These are phyloP conservation scores for Stentor roeselii DNA, from an alignment of 73 alveolate species.

Conservation along the genomic window DNA sequence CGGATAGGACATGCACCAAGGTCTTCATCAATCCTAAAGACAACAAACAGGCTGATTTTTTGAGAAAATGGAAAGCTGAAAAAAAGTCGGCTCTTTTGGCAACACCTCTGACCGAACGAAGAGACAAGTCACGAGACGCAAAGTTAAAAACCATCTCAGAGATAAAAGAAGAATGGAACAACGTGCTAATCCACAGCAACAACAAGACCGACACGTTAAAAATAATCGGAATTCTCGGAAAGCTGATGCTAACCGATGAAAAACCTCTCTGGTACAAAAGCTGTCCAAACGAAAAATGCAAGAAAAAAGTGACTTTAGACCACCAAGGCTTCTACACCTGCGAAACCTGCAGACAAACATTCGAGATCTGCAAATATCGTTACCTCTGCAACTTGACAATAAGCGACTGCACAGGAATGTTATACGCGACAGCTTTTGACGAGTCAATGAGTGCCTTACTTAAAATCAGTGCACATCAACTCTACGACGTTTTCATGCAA, in stretches of 20 bases:
- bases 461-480: background rate
- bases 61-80: background rate
- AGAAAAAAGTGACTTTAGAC: slow-evolving; percentile 4
- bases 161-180: background rate
- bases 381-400: background rate
- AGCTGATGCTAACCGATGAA: background rate
- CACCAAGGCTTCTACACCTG: background rate
- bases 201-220: background rate
- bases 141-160: background rate
- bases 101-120: background rate
- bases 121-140: background rate
- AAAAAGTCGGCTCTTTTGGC: background rate
- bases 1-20: background rate
- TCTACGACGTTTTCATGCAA: background rate
- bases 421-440: slow-evolving; percentile 14
- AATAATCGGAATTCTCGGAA: background rate
- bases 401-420: background rate
- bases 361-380: background rate
- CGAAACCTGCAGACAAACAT: background rate
- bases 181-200: background rate
- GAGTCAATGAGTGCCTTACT: background rate
- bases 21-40: background rate
- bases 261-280: background rate
- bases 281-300: slow-evolving; percentile 1
- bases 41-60: background rate